Evolutionary conservation across 2,329 filamentous ascomycete genomes (phyloP), one percentile per base, ranked within the genome.

Genomic region (Nannizziopsis arthrosporioides): DNA sequence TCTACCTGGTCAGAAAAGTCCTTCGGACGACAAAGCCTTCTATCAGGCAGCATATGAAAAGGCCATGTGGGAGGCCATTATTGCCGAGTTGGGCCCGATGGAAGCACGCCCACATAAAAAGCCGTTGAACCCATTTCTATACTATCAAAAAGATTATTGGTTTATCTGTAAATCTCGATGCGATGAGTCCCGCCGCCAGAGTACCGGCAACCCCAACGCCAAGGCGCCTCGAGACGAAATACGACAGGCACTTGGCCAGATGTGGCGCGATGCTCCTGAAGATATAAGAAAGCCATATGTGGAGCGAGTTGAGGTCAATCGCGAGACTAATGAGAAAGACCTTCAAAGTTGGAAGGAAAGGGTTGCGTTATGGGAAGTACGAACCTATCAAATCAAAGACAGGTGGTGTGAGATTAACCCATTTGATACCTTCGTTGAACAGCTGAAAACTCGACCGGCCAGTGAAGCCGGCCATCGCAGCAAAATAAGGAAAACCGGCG

Each of bases 121-220:
- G 0, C 80, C 82, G 0, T 80, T 83, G 3, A 96, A 93, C 60
- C 84, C 90, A 0, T 96, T 94, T 65, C 75, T 94, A 22, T 75
- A 95, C 43, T 98, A 85, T 67, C 90, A 88, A 62, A 93, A 88
- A 56, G 81, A 80, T 58, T 73, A 76, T 54, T 83, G 79, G 79
- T 69, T 73, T 39, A 69, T 70, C 35, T 77, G 75, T 55, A 81
- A 80, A 59, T 67, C 75, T 3, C 75, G 83, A 58, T 83, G 80
- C 59, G 81, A 87, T n/a, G 77, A 81, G 45, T 77, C 76, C n/a
- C 77, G 82, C 22, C 74, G 76, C 48, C 71, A 76, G 2, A 74
- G 78, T 30, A 82, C 80, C 44, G 77, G 78, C 9, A 82, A 82
- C 55, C 70, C 80, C 0, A 73, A 77, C 38, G 80, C 82, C 5